These are phyloP conservation scores for Ceratobasidium sp. DNA, from an alignment of 1,284 basidiomycete genomes.

Conservation along the genomic window DNA sequence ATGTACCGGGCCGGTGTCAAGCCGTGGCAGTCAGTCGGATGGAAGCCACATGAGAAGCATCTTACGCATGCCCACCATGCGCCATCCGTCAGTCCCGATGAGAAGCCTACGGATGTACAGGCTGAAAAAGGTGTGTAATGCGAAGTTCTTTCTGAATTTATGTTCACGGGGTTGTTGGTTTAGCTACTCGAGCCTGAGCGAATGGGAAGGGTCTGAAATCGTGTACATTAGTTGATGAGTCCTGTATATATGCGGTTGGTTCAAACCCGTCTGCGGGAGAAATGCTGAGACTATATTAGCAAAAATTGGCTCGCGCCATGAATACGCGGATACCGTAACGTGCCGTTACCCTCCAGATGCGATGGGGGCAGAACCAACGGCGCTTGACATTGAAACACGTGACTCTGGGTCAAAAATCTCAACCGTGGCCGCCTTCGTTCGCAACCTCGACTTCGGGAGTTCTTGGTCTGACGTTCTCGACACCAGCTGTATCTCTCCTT, in stretches of 20 bases:
- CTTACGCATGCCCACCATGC: constrained; percentile 28
- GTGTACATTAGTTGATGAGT: constrained; percentile 5
- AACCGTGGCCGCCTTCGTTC: neutral
- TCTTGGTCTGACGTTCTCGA: no score
- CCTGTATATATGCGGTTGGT: neutral
- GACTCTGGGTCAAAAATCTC: neutral
- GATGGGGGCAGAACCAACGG: no score
- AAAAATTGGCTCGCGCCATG: neutral
- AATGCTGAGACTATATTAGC: neutral
- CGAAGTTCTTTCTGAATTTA: neutral
- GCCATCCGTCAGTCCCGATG: neutral
- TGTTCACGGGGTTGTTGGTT: neutral
- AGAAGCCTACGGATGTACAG: constrained; percentile 32
- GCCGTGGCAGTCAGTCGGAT: constrained; percentile 72
- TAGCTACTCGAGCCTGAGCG: constrained; percentile 1
- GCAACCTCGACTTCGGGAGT: no score
- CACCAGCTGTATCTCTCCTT: no score
- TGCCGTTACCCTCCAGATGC: neutral
- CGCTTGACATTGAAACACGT: neutral
- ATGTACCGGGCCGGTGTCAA: constrained; percentile 73
- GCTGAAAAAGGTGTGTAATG: constrained; percentile 23
- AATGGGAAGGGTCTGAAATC: neutral
- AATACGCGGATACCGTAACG: neutral
- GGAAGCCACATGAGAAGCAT: constrained; percentile 63
- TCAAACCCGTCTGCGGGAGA: neutral